Conservation (phyloP, 805 yeast genomes). For the Komagataella phaffii region DNA sequence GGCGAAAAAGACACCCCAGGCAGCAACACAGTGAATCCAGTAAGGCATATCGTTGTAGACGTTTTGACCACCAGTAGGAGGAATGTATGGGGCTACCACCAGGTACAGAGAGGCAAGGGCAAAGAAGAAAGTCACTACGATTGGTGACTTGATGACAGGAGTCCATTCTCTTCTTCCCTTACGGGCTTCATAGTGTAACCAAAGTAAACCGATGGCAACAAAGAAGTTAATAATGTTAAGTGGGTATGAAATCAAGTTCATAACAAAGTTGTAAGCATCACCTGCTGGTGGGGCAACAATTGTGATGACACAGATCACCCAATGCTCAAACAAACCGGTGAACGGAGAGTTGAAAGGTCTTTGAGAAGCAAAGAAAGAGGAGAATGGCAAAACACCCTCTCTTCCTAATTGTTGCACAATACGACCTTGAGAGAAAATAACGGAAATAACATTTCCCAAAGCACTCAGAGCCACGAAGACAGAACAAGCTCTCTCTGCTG, state of each 20-base stretch:
- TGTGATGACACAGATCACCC: constrained; percentile 60
- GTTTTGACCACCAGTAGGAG: constrained; percentile 52
- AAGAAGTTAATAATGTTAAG: constrained; percentile 60
- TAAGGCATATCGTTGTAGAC: constrained; percentile 66
- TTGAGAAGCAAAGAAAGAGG: constrained; percentile 55
- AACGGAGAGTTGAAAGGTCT: constrained; percentile 65
- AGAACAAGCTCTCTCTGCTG: constrained; percentile 54
- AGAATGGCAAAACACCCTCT: constrained; percentile 70
- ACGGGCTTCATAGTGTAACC: constrained; percentile 31
- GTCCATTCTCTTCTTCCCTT: constrained; percentile 46
- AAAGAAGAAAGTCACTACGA: constrained; percentile 53
- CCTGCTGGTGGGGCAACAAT: constrained; percentile 78
- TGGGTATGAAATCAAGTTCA: constrained; percentile 74
- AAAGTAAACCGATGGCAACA: constrained; percentile 50
- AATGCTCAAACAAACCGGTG: constrained; percentile 64
- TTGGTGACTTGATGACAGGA: constrained; percentile 57
- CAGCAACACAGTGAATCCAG: constrained; percentile 56
- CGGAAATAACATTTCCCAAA: constrained; percentile 70
- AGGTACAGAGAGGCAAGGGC: constrained; percentile 52
- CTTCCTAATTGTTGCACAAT: constrained; percentile 70
- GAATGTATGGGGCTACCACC: constrained; percentile 66
- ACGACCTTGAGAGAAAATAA: constrained; percentile 73
- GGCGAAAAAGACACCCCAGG: constrained; percentile 58
- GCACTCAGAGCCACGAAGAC: constrained; percentile 76
- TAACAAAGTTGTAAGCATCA: constrained; percentile 72